Base-by-base conservation (phyloP, 1,284 basidiomycete species). In the Rugosomyces carneus region DNA sequence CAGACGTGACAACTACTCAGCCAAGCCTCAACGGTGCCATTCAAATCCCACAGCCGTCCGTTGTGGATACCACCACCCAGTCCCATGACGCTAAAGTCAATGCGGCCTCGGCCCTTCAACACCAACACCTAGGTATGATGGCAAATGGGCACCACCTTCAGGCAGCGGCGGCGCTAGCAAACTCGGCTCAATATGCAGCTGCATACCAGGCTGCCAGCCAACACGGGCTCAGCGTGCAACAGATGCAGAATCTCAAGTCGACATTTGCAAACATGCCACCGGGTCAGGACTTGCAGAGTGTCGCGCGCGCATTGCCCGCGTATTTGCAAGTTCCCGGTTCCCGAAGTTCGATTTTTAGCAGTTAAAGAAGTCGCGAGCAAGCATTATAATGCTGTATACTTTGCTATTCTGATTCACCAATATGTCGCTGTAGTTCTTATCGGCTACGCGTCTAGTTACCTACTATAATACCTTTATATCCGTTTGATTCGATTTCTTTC, bases 171-270 rank as follows among this genome's bases (percentile, higher is more conserved):
- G 63, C 68, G n/a, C 66, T 77, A 59, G 53, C 58, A 57, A 56
- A 59, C 57, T 47, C 60, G 65, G 47, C 58, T 8, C 60, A 61
- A 23, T 57, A 58, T 43, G 50, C 50, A 7, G 21, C 37, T n/a
- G 35, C 42, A 24, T 47, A 47, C 21, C 40, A 36, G 32, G n/a
- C 31, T 34, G 36, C 37, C 26, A 31, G 1, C 65, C 40, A 66
- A 50, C 61, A 61, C 27, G 57, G 59, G 4, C 53, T 81, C 36
- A 75, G 64, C 20, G 43, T 63, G 11, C 80, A 81, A 49, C 78
- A 81, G 54, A 65, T 81, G 60, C 74, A 80, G 57, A 70, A 64
- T 42, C 53, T 80, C 36, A 80, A 80, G 60, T 61, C 71, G 3
- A 71, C 69, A 1, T 72, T 78, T 46, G 70, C 68, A 0, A 67